Conservation (phyloP, 495 filamentous ascomycete species). For the Penicillium ucsense region DNA sequence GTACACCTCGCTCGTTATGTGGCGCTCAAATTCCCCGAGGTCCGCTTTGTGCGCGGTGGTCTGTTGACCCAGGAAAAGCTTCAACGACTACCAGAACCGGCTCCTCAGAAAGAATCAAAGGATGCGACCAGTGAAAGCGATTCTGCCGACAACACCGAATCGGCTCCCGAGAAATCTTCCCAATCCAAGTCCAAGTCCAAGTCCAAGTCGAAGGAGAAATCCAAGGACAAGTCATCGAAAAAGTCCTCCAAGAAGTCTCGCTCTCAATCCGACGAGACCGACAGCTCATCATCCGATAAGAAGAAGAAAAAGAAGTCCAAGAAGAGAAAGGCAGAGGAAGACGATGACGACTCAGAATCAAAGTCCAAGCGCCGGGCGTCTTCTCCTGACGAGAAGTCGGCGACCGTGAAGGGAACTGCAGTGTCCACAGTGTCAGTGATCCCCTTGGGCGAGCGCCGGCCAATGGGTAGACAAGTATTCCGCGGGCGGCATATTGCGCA, state of each 20-base stretch:
- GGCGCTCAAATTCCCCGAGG: constrained; percentile 58
- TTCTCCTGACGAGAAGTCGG: neutral
- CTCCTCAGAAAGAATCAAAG: constrained; percentile 18
- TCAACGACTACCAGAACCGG: constrained; percentile 18
- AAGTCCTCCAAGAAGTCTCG: constrained; percentile 7
- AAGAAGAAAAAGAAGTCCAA: constrained; percentile 41
- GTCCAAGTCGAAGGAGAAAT: constrained; percentile 2
- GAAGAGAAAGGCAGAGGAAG: constrained; percentile 40
- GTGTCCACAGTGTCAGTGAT: constrained; percentile 9
- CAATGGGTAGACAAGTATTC: constrained; percentile 49
- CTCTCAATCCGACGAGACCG: constrained; percentile 6
- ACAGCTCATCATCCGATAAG: constrained; percentile 9
- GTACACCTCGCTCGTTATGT: constrained; percentile 57
- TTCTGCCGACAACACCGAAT: constrained; percentile 3
- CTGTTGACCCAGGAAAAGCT: constrained; percentile 60
- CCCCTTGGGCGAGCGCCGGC: constrained; percentile 32
- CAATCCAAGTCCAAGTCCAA: constrained; percentile 14
- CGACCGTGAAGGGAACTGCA: constrained; percentile 9
- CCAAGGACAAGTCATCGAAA: constrained; percentile 16
- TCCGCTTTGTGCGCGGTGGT: constrained; percentile 75
- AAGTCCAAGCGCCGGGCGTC: neutral
- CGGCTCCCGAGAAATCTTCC: constrained; percentile 4
- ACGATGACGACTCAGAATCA: constrained; percentile 2
- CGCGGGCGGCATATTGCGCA: constrained; percentile 66
- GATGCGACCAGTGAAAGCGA: constrained; percentile 4